phyloP scores from a whole-genome alignment of 2,329 filamentous ascomycete genomes.

The Fusarium lyarnte region DNA sequence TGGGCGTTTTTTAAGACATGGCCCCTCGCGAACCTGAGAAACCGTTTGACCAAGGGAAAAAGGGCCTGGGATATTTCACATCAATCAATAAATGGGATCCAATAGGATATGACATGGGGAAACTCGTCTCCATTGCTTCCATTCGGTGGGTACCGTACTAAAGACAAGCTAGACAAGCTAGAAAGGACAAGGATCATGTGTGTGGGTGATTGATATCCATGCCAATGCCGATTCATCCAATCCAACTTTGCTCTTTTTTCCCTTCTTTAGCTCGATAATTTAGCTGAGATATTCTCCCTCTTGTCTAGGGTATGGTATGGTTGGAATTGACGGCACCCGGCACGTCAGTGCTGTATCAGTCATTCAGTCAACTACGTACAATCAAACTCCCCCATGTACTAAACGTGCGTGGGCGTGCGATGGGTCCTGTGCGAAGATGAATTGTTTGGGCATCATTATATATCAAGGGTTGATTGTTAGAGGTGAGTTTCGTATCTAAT shows the following conservation, averaged over 20 bases:
- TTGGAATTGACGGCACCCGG: slow-evolving; percentile 18
- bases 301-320: slow-evolving; percentile 19
- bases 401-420: slow-evolving; percentile 5
- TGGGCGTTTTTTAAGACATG: slow-evolving; percentile 35
- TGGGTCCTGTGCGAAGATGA: slow-evolving; percentile 26
- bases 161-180: slow-evolving; percentile 2
- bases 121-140: slow-evolving; percentile 33
- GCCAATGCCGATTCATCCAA: slow-evolving; percentile 9
- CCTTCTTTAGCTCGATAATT: not conserved
- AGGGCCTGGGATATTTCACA: slow-evolving; percentile 14
- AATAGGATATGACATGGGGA: slow-evolving; percentile 22
- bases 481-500: slow-evolving; percentile 8
- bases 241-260: not conserved
- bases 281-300: slow-evolving; percentile 2
- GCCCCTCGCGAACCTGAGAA: slow-evolving; percentile 33
- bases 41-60: slow-evolving; percentile 26
- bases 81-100: slow-evolving; percentile 17
- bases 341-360: not conserved
- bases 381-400: slow-evolving; percentile 23
- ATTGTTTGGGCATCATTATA: slow-evolving; percentile 13
- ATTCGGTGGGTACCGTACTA: slow-evolving; percentile 16
- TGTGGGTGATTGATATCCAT: slow-evolving; percentile 19
- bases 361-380: slow-evolving; percentile 4
- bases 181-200: not conserved
- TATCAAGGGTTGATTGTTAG: not conserved